phyloP scores from a whole-genome alignment of 805 yeast species.

The Zygosaccharomyces rouxii region DNA sequence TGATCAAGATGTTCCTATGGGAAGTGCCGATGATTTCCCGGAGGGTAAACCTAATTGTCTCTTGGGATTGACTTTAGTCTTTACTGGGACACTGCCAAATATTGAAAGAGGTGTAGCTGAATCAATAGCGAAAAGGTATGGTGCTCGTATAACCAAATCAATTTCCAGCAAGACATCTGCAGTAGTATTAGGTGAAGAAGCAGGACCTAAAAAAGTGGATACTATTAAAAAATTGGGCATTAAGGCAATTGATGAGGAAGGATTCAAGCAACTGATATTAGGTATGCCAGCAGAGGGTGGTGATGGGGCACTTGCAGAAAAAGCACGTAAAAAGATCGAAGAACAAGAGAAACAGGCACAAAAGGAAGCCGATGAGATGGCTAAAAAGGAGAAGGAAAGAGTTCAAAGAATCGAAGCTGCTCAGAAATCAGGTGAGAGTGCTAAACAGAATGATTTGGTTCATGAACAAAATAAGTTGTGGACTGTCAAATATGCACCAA shows the following conservation, averaged over 20 bases:
- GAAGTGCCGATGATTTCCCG: conserved; percentile 49
- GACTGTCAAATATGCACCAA: conserved; percentile 94
- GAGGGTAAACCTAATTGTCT: conserved; percentile 83
- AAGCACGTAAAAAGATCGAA: conserved; percentile 63
- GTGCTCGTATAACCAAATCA: conserved; percentile 85
- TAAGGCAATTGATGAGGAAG: conserved; percentile 83
- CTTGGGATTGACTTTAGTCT: conserved; percentile 84
- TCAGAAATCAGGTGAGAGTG: conserved; percentile 24
- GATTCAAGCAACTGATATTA: conserved; percentile 66
- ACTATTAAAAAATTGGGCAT: conserved; percentile 68
- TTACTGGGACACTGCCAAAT: conserved; percentile 84
- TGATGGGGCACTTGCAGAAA: conserved; percentile 68
- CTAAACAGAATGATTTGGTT: conserved; percentile 18
- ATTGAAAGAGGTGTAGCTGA: conserved; percentile 75
- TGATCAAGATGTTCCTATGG: conserved; percentile 27
- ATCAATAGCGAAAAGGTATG: conserved; percentile 73
- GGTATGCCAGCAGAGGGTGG: conserved; percentile 94
- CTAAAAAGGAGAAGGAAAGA: conserved; percentile 42
- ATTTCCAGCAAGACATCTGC: conserved; percentile 80
- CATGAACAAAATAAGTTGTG: conserved; percentile 62
- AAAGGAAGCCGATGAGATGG: conserved; percentile 48
- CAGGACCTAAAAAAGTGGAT: conserved; percentile 91
- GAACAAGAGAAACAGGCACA: conserved; percentile 58
- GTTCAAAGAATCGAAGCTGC: conserved; percentile 27
- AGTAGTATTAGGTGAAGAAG: conserved; percentile 91